These are phyloP conservation scores for Fusarium dimerum DNA, from an alignment of 2,329 filamentous ascomycete species.

Conservation along the genomic window DNA sequence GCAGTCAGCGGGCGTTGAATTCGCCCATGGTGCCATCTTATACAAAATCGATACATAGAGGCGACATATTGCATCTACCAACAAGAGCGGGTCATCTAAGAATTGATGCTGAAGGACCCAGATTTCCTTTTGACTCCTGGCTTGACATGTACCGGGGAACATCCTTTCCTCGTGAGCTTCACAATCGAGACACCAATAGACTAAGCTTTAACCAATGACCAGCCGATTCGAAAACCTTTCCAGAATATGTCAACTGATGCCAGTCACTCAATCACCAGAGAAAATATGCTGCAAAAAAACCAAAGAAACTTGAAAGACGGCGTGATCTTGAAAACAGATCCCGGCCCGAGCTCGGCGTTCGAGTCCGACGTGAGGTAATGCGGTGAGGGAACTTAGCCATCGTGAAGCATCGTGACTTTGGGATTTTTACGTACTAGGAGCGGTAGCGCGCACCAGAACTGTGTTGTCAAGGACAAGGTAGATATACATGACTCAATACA, in stretches of 20 bases:
- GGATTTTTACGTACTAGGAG: slow-evolving; percentile 25
- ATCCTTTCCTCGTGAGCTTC: too few species aligned
- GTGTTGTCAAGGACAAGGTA: slow-evolving; percentile 1
- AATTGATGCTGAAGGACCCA: too few species aligned
- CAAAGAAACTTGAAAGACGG: slow-evolving; percentile 23
- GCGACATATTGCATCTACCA: too few species aligned
- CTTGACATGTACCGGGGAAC: too few species aligned
- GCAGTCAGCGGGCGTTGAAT: not conserved
- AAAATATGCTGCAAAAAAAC: slow-evolving; percentile 21
- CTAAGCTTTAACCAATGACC: too few species aligned
- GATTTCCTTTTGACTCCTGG: too few species aligned
- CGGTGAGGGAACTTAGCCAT: slow-evolving; percentile 31
- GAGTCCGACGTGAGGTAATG: slow-evolving; percentile 34
- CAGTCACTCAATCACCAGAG: slow-evolving; percentile 21
- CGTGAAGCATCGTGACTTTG: slow-evolving; percentile 27
- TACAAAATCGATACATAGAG: too few species aligned
- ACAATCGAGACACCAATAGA: too few species aligned
- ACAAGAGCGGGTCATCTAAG: too few species aligned
- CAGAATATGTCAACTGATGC: slow-evolving; percentile 2
- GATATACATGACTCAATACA: slow-evolving; percentile 19
- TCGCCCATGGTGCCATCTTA: not conserved
- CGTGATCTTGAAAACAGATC: slow-evolving; percentile 27
- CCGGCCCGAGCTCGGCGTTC: slow-evolving; percentile 31
- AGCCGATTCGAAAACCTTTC: too few species aligned
- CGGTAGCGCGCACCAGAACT: slow-evolving; percentile 11